Percentiles rank a stretch among this genome's conserved stretches.
Conservation (phyloP, 2,329 filamentous ascomycete species). For the Bipolaris victoriae region DNA sequence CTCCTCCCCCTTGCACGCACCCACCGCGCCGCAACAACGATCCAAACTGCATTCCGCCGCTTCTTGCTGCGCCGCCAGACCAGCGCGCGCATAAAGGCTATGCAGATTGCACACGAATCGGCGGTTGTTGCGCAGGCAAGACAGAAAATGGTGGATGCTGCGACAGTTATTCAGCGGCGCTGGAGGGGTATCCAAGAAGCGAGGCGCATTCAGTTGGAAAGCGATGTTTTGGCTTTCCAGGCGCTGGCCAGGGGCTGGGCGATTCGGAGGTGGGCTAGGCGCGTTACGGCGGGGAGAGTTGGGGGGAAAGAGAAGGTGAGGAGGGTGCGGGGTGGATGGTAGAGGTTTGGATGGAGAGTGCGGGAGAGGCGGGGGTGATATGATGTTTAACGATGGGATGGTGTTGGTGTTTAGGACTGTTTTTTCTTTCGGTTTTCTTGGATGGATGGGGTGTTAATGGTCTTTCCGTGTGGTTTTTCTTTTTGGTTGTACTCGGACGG, state of each 20-base stretch:
- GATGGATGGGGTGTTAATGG: background rate
- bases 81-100: conserved; percentile 45
- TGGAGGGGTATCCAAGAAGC: conserved; percentile 51
- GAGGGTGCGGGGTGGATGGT: conserved; percentile 48
- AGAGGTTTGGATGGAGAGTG: background rate
- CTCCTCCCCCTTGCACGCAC: conserved; percentile 59
- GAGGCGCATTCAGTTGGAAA: conserved; percentile 45
- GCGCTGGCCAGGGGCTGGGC: conserved; percentile 51
- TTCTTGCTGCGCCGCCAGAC: conserved; percentile 38
- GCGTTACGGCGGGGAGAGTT: conserved; percentile 34
- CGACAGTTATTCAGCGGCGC: conserved; percentile 52
- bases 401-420: background rate
- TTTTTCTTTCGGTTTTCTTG: background rate
- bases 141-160: conserved; percentile 50
- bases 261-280: conserved; percentile 41
- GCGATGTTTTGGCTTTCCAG: conserved; percentile 52
- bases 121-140: conserved; percentile 55
- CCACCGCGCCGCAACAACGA: conserved; percentile 57
- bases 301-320: conserved; percentile 44
- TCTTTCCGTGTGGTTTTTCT: background rate
- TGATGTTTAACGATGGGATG: background rate
- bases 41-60: conserved; percentile 61
- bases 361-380: background rate
- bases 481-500: background rate
- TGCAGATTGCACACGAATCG: conserved; percentile 55